Base-by-base conservation (phyloP, 768 basidiomycete genomes). In the Glaciozyma martinii region DNA sequence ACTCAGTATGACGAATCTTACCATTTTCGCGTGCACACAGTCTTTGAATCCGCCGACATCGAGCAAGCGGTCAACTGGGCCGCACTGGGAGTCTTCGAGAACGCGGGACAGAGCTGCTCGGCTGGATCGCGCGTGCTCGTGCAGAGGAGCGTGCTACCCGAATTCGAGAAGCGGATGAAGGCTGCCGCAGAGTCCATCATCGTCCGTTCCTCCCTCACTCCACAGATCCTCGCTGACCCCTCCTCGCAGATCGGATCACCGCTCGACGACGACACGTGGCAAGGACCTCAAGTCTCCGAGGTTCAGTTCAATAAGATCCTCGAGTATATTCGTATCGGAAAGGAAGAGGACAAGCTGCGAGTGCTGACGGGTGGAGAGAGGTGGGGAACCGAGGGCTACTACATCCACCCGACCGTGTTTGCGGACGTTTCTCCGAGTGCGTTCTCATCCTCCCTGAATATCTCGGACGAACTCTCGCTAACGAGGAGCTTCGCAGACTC, bases 101-200 rank as follows among this genome's bases (percentile, higher is more conserved):
- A 77, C 65, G 72, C 72, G 10, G 77, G 78, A 43, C 89, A 91
- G 76, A 78, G 80, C 12, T 94, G 93, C 76, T 89, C 87, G 5
- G 91, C 91, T 27, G 90, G 92, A 42, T 93, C 90, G 43, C 83
- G 93, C n/a, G 78, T 91, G 37, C 90, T 89, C 73, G 89, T 90
- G n/a, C 91, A 95, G 74, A 86, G 90, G 53, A 46, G 33, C 5
- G 82, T 90, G 66, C 89, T 90, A 76, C 88, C 90, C 74, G 75
- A 84, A 67, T 90, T 91, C 78, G 68, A 88, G 52, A 68, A 76
- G 56, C 75, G 21, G 21, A 37, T 67, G 7, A 40, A 46, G 12
- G n/a, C 25, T 21, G 75, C 81, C 72, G 88, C 87, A 23, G 84
- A 88, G 70, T 85, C 86, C 0, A 87, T 88, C 77, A 71, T 71